Conservation (phyloP, 2,329 filamentous ascomycete genomes). For the Neofusicoccum cordaticola region DNA sequence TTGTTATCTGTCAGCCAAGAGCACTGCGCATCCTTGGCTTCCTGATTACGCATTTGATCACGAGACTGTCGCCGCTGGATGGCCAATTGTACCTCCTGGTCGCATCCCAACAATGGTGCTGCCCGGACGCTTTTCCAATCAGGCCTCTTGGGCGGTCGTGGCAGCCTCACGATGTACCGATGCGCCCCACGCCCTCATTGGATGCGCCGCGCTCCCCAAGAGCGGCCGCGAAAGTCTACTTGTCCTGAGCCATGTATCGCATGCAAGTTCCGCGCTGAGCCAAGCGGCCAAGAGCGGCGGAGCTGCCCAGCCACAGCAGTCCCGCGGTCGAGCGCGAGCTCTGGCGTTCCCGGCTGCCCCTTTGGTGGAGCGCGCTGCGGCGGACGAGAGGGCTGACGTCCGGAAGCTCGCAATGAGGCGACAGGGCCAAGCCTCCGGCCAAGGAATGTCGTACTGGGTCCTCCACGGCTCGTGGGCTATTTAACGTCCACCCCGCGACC, state of each 20-base stretch:
- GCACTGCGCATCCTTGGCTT: conserved; percentile 11
- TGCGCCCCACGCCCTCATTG: not conserved
- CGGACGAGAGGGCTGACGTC: not conserved
- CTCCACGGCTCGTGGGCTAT: not conserved
- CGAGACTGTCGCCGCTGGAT: not conserved
- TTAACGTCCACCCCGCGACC: conserved; percentile 10
- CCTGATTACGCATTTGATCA: conserved; percentile 7
- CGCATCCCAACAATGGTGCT: not conserved
- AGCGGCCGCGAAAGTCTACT: not conserved
- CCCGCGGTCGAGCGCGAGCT: not conserved
- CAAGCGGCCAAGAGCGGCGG: conserved; percentile 5
- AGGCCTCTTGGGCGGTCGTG: not conserved
- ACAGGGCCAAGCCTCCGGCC: conserved; percentile 2
- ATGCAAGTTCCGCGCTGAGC: not conserved
- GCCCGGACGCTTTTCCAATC: not conserved
- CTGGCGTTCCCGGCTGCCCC: not conserved
- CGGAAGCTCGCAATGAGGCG: conserved; percentile 1
- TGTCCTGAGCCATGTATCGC: not conserved
- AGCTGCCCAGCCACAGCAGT: not conserved
- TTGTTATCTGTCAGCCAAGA: conserved; percentile 14
- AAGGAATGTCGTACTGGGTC: not conserved
- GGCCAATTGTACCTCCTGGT: not conserved
- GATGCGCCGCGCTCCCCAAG: not conserved
- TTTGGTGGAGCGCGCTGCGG: conserved; percentile 2
- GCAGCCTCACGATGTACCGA: not conserved